phyloP scores from a whole-genome alignment of 1,284 basidiomycete genomes.

The Ustilago hordei region DNA sequence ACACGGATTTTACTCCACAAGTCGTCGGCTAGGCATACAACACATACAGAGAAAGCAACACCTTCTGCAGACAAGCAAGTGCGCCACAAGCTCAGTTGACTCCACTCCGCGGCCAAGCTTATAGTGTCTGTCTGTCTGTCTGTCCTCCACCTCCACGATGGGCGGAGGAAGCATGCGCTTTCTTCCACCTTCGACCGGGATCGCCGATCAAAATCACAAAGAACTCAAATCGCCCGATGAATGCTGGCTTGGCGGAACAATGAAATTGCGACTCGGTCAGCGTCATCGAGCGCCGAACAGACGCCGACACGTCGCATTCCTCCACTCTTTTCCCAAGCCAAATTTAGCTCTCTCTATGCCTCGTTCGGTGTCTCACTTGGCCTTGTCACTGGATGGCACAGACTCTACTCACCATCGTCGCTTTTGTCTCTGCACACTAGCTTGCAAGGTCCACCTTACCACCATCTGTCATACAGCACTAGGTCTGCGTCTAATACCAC shows the following conservation, averaged over 20 bases:
- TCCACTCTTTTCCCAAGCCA: conserved; percentile 14
- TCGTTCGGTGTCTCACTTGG: neutral
- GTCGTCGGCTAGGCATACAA: neutral
- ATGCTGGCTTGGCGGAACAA: neutral
- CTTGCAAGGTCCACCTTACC: neutral
- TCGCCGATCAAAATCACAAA: conserved; percentile 11
- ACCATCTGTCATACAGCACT: neutral
- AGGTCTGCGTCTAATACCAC: neutral
- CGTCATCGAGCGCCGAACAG: conserved; percentile 25
- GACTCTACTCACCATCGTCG: neutral
- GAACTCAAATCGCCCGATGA: conserved; percentile 7
- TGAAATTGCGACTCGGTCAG: conserved; percentile 19
- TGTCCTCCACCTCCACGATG: conserved; percentile 25
- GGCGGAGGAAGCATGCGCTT: neutral
- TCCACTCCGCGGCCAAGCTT: neutral
- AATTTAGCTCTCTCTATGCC: conserved; percentile 9
- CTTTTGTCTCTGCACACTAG: neutral
- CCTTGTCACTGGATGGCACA: neutral
- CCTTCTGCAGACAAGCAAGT: neutral
- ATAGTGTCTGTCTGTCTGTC: no score
- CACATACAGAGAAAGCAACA: neutral
- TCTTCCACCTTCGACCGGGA: neutral
- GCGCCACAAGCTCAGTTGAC: neutral
- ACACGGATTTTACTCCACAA: neutral
- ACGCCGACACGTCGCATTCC: conserved; percentile 9